Evolutionary conservation across 2,329 filamentous ascomycete genomes (phyloP), one percentile per base, ranked within the genome.

Genomic region (Fusarium fujikuroi): DNA sequence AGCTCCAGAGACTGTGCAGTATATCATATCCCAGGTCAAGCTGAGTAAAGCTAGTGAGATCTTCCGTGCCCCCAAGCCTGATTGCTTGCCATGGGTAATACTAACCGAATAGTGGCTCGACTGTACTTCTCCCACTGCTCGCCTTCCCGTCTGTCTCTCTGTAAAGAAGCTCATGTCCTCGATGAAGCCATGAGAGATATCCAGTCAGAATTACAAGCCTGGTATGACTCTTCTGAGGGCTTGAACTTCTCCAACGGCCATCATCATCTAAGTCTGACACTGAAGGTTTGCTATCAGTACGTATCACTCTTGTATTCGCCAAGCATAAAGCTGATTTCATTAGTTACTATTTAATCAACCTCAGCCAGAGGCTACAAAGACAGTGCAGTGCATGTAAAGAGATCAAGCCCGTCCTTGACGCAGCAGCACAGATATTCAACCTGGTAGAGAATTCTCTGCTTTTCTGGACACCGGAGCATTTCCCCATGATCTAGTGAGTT

Each of bases 101-200:
- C 19, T 40, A 23, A 43, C 42, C 5, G 16, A 21, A 19, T 2
- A 63, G 63, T 56, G 12, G 59, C 63, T 3, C 28, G 28, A 7
- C 3, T 64, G 16, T 65, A 64, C 15, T 64, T 65, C 10, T 36
- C 14, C 0, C 47, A 64, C 1, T 65, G 63, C 21, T 65, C 63
- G 0, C 60, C 63, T 0, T 56, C 47, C 0, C 28, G 40, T 0
- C 47, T 64, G 0, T 14, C 25, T 2, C 14, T 64, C 0, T 42
- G 36, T 0, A 63, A 25, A 0, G 23, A 64, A 3, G 59, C 16
- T 25, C 16, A 25, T 25, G 3, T 44, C 0, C 10, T 44, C 0
- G 16, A 25, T 18, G n/a, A 18, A 9, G 42, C 42, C 10, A 44
- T 44, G 16, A 6, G 10, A 3, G 42, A 64, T 4, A 11, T 64